These are phyloP conservation scores for Cutaneotrichosporon dermatis DNA, from an alignment of 1,284 basidiomycete genomes.

Conservation along the genomic window DNA sequence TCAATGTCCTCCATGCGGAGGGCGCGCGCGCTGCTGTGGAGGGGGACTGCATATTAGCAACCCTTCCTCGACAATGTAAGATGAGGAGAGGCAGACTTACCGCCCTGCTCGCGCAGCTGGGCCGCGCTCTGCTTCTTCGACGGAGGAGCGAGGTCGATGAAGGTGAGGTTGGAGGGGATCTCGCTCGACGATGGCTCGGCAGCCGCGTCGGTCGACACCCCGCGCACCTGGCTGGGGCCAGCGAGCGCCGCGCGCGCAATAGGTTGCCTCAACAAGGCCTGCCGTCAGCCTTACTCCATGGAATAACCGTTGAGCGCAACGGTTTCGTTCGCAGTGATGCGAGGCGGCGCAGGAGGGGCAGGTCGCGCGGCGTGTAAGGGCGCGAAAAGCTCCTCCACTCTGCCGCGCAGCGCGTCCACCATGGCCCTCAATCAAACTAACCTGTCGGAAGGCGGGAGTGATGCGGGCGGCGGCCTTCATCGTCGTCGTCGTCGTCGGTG, in stretches of 20 bases:
- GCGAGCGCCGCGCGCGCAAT: not conserved
- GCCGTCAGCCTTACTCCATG: not conserved
- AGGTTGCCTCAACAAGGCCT: constrained; percentile 1
- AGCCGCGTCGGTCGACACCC: not conserved
- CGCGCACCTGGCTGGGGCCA: constrained; percentile 1
- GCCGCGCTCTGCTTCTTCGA: constrained; percentile 9
- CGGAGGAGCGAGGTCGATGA: constrained; percentile 22
- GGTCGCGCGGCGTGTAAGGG: too few relatives aligned
- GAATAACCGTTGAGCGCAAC: too few relatives aligned
- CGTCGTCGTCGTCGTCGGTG: not conserved
- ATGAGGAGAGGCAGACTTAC: constrained; percentile 5
- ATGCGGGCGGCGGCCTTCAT: constrained; percentile 10
- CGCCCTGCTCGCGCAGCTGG: constrained; percentile 7
- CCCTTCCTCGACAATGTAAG: too few relatives aligned
- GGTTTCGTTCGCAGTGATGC: too few relatives aligned
- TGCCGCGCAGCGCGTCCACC: not conserved
- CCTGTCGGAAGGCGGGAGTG: constrained; percentile 3
- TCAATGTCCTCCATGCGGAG: constrained; percentile 21
- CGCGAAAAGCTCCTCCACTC: too few relatives aligned
- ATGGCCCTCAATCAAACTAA: not conserved
- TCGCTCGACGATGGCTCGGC: not conserved
- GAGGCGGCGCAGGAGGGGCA: too few relatives aligned
- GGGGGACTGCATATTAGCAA: constrained; percentile 7
- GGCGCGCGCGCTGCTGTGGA: constrained; percentile 9
- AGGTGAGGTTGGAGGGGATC: constrained; percentile 30